Evolutionary conservation across 1,284 basidiomycete species (phyloP).

Genomic region (Meira miltonrushii): DNA sequence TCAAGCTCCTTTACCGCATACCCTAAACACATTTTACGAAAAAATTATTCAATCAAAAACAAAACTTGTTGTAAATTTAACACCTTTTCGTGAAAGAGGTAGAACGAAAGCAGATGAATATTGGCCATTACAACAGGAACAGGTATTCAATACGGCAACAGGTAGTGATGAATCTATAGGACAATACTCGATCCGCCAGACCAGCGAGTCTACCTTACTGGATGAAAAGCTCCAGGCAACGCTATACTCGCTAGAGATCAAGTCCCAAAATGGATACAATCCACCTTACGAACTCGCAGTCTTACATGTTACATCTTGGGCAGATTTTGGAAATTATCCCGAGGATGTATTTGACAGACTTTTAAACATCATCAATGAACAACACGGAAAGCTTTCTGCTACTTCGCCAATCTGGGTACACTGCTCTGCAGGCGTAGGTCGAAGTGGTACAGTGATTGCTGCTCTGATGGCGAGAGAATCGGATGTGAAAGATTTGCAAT

Average conservation of each 20-base stretch:
- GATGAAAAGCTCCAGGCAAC: neutral
- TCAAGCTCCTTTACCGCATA: slow-evolving; percentile 87
- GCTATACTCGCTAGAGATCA: neutral
- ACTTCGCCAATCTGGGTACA: slow-evolving; percentile 71
- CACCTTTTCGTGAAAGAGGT: slow-evolving; percentile 33
- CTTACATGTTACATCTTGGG: slow-evolving; percentile 70
- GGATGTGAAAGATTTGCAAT: neutral
- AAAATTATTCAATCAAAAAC: slow-evolving; percentile 24
- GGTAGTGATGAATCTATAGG: neutral
- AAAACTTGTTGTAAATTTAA: slow-evolving; percentile 44
- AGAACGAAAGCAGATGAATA: slow-evolving; percentile 44
- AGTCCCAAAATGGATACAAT: too few relatives aligned
- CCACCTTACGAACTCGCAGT: slow-evolving; percentile 56
- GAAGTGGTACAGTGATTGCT: slow-evolving; percentile 58
- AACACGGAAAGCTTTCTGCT: slow-evolving; percentile 28
- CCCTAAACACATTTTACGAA: slow-evolving; percentile 74
- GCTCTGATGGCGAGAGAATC: slow-evolving; percentile 22
- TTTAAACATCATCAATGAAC: slow-evolving; percentile 18
- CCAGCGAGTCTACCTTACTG: too few relatives aligned
- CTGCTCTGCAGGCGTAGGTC: slow-evolving; percentile 60
- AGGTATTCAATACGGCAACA: neutral
- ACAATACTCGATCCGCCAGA: neutral
- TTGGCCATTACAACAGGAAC: slow-evolving; percentile 24
- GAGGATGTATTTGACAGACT: slow-evolving; percentile 24
- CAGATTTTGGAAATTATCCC: slow-evolving; percentile 71